A percentile compares a stretch with the other conserved stretches of the same genome.
Evolutionary conservation across 2,329 filamentous ascomycete genomes (phyloP).

Genomic region (Trichophyton benhamiae): DNA sequence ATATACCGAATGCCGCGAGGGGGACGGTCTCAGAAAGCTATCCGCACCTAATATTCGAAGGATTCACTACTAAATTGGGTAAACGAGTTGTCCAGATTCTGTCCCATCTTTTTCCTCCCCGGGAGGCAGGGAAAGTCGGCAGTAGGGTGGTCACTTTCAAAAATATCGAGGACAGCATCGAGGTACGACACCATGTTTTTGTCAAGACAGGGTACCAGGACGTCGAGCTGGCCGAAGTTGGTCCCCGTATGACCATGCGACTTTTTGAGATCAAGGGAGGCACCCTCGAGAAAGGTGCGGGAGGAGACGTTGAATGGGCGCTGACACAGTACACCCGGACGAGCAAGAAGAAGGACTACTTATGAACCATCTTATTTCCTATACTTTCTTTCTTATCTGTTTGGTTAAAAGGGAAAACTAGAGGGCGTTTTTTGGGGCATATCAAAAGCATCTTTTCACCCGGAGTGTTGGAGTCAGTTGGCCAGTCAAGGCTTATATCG

Average conservation of each 20-base stretch:
- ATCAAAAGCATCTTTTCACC: neutral
- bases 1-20: constrained; percentile 76
- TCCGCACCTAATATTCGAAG: constrained; percentile 90
- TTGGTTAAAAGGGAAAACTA: neutral
- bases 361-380: constrained; percentile 40
- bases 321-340: constrained; percentile 92
- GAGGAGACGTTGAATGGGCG: constrained; percentile 93
- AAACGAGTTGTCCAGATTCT: constrained; percentile 75
- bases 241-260: constrained; percentile 93
- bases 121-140: constrained; percentile 73
- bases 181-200: constrained; percentile 88
- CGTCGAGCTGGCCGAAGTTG: constrained; percentile 79
- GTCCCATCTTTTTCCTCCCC: constrained; percentile 86
- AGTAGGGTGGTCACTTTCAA: constrained; percentile 86
- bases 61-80: constrained; percentile 71
- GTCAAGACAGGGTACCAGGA: constrained; percentile 83
- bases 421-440: neutral
- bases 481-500: neutral
- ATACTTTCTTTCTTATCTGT: neutral
- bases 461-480: neutral
- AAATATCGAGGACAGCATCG: constrained; percentile 77
- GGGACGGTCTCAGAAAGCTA: constrained; percentile 89
- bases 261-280: constrained; percentile 86
- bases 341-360: constrained; percentile 86
- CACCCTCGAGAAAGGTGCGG: constrained; percentile 76